A percentile compares a stretch with the other conserved stretches of the same genome.
These are phyloP conservation scores for Corallochytrium limacisporum DNA, from an alignment of 78 protist species.

Conservation along the genomic window DNA sequence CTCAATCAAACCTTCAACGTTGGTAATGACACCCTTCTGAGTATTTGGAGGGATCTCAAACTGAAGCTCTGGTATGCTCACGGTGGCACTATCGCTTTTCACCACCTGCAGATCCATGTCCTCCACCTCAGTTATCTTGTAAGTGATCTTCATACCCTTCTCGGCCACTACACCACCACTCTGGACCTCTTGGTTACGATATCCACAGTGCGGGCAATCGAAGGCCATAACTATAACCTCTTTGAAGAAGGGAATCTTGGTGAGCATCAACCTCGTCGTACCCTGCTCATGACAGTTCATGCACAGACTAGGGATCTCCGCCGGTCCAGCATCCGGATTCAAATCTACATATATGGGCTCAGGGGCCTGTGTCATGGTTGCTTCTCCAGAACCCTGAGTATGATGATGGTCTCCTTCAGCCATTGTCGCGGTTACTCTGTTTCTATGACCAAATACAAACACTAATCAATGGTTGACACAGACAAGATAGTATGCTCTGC, in stretches of 20 bases:
- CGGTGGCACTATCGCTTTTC: constrained; percentile 54
- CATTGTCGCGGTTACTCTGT: too few relatives aligned
- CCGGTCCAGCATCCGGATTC: not conserved
- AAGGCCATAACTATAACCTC: constrained; percentile 76
- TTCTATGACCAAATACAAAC: too few relatives aligned
- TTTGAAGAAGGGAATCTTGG: constrained; percentile 65
- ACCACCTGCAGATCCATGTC: constrained; percentile 69
- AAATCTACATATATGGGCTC: too few relatives aligned
- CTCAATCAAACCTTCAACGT: constrained; percentile 58
- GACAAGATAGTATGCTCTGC: too few relatives aligned
- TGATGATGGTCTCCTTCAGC: too few relatives aligned
- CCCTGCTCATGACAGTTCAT: constrained; percentile 57
- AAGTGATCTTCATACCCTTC: not conserved
- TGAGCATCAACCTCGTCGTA: constrained; percentile 55
- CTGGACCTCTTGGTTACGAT: constrained; percentile 41
- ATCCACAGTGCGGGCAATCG: constrained; percentile 75
- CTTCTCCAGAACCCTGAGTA: too few relatives aligned
- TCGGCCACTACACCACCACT: constrained; percentile 33
- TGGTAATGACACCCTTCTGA: constrained; percentile 47
- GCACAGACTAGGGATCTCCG: constrained; percentile 38
- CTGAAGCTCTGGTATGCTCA: constrained; percentile 69
- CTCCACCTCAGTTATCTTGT: not conserved
- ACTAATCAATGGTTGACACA: too few relatives aligned
- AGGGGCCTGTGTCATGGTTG: too few relatives aligned
- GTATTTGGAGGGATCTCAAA: constrained; percentile 65